Evolutionary conservation across 306 rosid genomes (phyloP), one percentile per base, ranked within the genome.

Genomic region (Citrullus colocynthis): DNA sequence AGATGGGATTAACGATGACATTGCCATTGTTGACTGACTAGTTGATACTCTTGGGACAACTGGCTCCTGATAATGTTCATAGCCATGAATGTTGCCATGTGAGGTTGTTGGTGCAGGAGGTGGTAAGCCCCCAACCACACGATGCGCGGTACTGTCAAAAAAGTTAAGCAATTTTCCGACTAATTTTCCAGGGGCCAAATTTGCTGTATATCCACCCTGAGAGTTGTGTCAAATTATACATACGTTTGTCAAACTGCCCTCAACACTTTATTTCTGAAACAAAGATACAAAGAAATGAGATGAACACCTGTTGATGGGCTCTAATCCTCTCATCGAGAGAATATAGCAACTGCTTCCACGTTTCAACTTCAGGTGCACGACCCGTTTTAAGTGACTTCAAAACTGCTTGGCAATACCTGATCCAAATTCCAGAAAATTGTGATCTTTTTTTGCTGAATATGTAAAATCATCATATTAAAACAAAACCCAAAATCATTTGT

Each of bases 311-410:
- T 84, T 91, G 98, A 81, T 94, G 90, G 52, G 92, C 85, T 87
- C 85, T 87, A 70, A 91, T 90, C 85, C 98, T 88, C 85, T 94
- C 98, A 83, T 94, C 98, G 45, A 94, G 98, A 79, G 97, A 90
- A 78, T 24, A 78, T 59, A 87, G 87, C 77, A 89, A 82, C 77
- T 88, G 96, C 85, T 86, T 94, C 98, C 96, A 94, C 0, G 80
- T 88, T 87, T 94, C 98, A 66, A 85, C 91, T 83, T 91, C 98
- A 12, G 96, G 95, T 42, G 91, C 85, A 79, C 97, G 91, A 14
- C 96, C 91, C 79, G 94, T 91, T 88, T 89, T 94, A 61, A 94
- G 86, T 60, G 96, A 90, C 78, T 88, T 91, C 74, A 86, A 64
- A 79, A 89, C 84, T n/a, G 90, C 91, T 85, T 94, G 98, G 80